A percentile compares a stretch with the other conserved stretches of the same genome.
Conservation (phyloP, 2,329 filamentous ascomycete species). For the Exophiala phaeomuriformis region DNA sequence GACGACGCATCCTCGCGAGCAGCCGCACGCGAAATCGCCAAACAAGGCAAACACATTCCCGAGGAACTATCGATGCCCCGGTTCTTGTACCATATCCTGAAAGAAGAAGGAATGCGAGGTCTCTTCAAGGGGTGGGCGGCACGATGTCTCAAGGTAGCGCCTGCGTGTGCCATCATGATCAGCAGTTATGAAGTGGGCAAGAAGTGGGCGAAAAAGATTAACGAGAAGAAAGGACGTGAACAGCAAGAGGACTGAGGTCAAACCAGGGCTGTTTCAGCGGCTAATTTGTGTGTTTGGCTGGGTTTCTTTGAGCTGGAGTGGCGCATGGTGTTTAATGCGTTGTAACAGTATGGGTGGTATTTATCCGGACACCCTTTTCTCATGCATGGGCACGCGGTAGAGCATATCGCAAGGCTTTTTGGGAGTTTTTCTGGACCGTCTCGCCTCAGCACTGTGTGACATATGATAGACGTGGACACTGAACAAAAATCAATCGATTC, state of each 20-base stretch:
- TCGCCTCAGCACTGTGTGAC: no score
- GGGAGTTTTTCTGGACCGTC: no score
- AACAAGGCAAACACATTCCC: constrained; percentile 40
- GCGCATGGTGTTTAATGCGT: no score
- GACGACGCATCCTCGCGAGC: constrained; percentile 31
- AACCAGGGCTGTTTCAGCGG: neutral
- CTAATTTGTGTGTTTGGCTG: neutral
- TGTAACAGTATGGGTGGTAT: no score
- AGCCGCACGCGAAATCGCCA: constrained; percentile 16
- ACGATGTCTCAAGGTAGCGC: constrained; percentile 85
- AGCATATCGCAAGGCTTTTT: no score
- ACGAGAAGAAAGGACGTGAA: constrained; percentile 47
- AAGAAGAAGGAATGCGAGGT: constrained; percentile 70
- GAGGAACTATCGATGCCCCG: constrained; percentile 72
- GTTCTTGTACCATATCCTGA: constrained; percentile 86
- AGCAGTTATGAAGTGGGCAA: constrained; percentile 96
- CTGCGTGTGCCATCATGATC: constrained; percentile 98
- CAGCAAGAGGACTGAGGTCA: constrained; percentile 3
- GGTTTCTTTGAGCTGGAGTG: neutral
- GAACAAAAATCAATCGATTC: no score
- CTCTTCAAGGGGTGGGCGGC: constrained; percentile 90
- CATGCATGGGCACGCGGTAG: no score
- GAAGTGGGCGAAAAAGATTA: constrained; percentile 70
- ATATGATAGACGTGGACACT: no score
- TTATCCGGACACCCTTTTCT: no score